Percentiles rank a stretch among this genome's conserved stretches.
phyloP scores from a whole-genome alignment of 2,329 filamentous ascomycete species.

The Orbilia ellipsospora region DNA sequence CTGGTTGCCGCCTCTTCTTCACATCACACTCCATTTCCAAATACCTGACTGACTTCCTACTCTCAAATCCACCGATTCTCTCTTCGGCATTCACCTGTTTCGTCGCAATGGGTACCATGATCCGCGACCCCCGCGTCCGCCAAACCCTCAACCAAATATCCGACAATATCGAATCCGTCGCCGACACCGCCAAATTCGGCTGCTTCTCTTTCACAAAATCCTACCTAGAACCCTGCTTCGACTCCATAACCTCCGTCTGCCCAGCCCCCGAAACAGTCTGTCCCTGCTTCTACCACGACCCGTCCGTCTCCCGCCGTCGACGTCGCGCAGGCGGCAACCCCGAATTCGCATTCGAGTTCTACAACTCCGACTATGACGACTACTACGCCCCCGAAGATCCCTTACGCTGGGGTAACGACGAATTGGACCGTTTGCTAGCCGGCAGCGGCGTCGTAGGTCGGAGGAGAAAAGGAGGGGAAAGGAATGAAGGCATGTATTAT shows the following conservation, averaged over 20 bases:
- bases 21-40: neutral
- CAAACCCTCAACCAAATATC: constrained; percentile 75
- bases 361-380: constrained; percentile 72
- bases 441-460: constrained; percentile 64
- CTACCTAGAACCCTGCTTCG: constrained; percentile 72
- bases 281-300: constrained; percentile 66
- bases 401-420: constrained; percentile 73
- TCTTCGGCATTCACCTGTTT: neutral
- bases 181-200: constrained; percentile 73
- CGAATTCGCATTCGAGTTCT: constrained; percentile 76
- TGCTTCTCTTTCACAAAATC: constrained; percentile 73
- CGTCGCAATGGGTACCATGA: constrained; percentile 51
- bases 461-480: constrained; percentile 59
- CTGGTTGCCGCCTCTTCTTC: constrained; percentile 6
- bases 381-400: constrained; percentile 61
- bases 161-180: constrained; percentile 74
- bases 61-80: neutral
- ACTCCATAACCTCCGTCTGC: constrained; percentile 68
- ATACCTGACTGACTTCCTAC: neutral
- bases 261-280: constrained; percentile 69
- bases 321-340: constrained; percentile 63
- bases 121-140: constrained; percentile 69
- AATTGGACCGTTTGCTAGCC: constrained; percentile 72
- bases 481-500: constrained; percentile 59
- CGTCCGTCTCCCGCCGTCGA: constrained; percentile 67